Evolutionary conservation across 1,284 basidiomycete genomes (phyloP), one percentile per base, ranked within the genome.

Genomic region (Fomitiporia mediterranea): DNA sequence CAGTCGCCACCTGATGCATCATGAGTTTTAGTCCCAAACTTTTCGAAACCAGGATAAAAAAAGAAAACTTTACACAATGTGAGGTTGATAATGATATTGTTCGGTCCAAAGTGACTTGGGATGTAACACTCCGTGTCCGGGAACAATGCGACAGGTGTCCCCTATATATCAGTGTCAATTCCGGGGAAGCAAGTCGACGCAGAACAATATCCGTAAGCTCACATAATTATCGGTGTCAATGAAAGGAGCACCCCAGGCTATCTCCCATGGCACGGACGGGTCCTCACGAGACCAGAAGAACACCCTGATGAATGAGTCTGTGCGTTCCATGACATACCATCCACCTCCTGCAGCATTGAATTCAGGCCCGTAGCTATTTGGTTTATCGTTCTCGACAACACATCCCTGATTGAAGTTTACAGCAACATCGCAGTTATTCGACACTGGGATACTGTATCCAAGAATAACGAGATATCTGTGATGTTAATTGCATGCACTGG

Each of bases 271-370:
- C 13, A 73, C 72, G 30, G 66, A 67, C 11, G 53, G 59, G 46
- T 68, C 72, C 60, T 69, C 69, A 43, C 77, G 70, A 1, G 72
- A 64, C 76, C 76, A 80, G 69, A 80, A 80, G 76, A 77, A 80
- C 43, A 80, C 71, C 50, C 73, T 74, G 63, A 81, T 76, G 60
- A 65, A 70, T 8, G 55, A 62, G 15, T 63, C 63, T 0, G 75
- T 78, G 53, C 78, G 69, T 65, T 80, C 77, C 65, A 79, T 73
- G 2, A 72, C 77, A 58, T 76, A 78, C 77, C 78, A 84, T 61
- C 82, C 82, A 17, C 83, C 85, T 21, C 81, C 78, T 53, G 73
- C 76, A 25, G 64, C 66, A 66, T 88, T 88, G 72, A 86, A 83
- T 6, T 68, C 62, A 15, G 81, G 78, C 2, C 84, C 84, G 62